A percentile compares a stretch with the other conserved stretches of the same genome.
Evolutionary conservation across 352 stramenopile species (phyloP).

Genomic region (Lagenidium giganteum): DNA sequence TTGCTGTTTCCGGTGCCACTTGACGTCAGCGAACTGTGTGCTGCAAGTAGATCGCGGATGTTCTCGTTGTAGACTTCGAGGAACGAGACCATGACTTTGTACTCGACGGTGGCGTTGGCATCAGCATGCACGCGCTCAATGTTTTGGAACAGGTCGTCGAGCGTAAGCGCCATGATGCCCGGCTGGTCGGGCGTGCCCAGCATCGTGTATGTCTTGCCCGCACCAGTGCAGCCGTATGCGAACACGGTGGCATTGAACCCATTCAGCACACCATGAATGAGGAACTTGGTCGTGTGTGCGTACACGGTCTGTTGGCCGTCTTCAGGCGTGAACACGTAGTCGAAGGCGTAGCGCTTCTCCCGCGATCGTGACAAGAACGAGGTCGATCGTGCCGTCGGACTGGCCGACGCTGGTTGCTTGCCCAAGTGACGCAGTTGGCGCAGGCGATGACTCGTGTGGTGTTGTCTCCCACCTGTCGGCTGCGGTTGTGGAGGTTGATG

Average conservation of each 20-base stretch:
- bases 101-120: conserved; percentile 19
- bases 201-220: conserved; percentile 88
- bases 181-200: conserved; percentile 64
- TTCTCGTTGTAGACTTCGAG: conserved; percentile 90
- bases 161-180: conserved; percentile 82
- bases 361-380: conserved; percentile 15
- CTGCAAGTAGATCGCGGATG: conserved; percentile 77
- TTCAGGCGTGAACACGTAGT: conserved; percentile 69
- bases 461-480: no score
- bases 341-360: conserved; percentile 83
- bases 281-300: conserved; percentile 67
- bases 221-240: conserved; percentile 78
- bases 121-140: conserved; percentile 28
- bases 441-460: conserved; percentile 18
- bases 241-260: conserved; percentile 87
- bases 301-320: conserved; percentile 73
- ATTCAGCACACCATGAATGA: conserved; percentile 78
- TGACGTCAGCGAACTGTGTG: conserved; percentile 14
- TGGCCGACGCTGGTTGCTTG: no score
- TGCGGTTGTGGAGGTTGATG: no score
- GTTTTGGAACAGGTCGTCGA: conserved; percentile 71
- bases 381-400: conserved; percentile 15
- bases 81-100: conserved; percentile 73
- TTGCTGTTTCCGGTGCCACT: no score
- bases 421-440: conserved; percentile 23